Evolutionary conservation across 495 filamentous ascomycete species (phyloP), one percentile per base, ranked within the genome.

Genomic region (Penicillium pancosmium): DNA sequence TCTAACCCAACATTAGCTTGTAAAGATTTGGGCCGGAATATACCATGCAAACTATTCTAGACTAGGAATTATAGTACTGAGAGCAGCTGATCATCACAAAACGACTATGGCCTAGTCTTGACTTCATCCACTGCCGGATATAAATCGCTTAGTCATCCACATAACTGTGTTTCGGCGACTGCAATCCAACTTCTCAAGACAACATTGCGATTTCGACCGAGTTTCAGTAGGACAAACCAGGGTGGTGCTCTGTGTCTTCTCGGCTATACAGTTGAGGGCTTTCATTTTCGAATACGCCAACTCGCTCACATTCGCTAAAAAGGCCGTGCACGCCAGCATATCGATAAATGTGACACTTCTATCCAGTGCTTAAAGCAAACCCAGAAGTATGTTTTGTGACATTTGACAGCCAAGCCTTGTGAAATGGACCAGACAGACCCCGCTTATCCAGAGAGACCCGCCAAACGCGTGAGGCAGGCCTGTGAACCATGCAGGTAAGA

Each of bases 401-500:
- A 51, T 2, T 27, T 51, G 19, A 49, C 15, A 55, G 6, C n/a
- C n/a, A 44, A 46, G 25, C 34, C 15, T 47, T 25, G 4, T n/a
- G 60, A 4, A 12, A 72, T 72, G 69, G 66, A 73, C 35, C 50
- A 59, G 35, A 52, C 51, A 10, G 56, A 56, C 21, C 54, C 54
- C 1, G 16, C 54, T 34, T 65, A 67, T 34, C 15, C 63, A 27
- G 75, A 73, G 50, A 60, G 74, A 16, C 73, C 75, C 2, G 57
- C 68, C 6, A 80, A 80, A 60, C 65, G 78, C 48, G 71, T 80
- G 11, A 71, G 76, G 8, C 76, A 78, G 52, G 78, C 78, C 4
- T 80, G 78, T 62, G 77, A 80, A 59, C 72, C 76, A 36, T 80
- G 78, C 72, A 73, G 78, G 78, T 80, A 10, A 61, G 67, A 9